Percentiles rank a stretch among this genome's conserved stretches.
These are phyloP conservation scores for Tripterygium wilfordii DNA, from an alignment of 177 flowering plant species.

Conservation along the genomic window DNA sequence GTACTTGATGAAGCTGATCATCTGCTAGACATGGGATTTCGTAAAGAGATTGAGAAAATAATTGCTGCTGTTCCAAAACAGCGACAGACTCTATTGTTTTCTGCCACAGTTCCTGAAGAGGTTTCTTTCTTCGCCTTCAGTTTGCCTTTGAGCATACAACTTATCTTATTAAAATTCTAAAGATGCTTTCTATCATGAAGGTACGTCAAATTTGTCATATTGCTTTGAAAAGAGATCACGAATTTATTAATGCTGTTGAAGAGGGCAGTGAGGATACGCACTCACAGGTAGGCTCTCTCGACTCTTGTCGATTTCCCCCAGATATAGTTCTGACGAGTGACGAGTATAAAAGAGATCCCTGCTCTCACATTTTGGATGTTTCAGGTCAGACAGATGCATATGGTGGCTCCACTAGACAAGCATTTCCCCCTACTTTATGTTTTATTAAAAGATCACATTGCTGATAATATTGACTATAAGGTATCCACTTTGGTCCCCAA, in stretches of 20 bases:
- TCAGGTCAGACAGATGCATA: constrained; percentile 85
- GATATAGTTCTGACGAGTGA: too few relatives aligned
- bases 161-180: constrained; percentile 8
- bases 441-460: constrained; percentile 79
- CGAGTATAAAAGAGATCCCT: too few relatives aligned
- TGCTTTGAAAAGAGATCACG: constrained; percentile 94
- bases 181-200: constrained; percentile 31
- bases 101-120: constrained; percentile 97
- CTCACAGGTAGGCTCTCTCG: constrained; percentile 50
- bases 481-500: constrained; percentile 22
- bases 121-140: constrained; percentile 27
- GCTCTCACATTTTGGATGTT: constrained; percentile 13
- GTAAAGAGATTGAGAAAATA: constrained; percentile 90
- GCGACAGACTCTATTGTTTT: constrained; percentile 91
- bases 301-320: too few relatives aligned
- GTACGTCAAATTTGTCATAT: constrained; percentile 91
- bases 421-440: constrained; percentile 71
- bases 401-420: constrained; percentile 76
- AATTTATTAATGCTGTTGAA: constrained; percentile 77
- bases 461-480: constrained; percentile 90
- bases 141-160: constrained; percentile 1
- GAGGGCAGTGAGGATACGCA: constrained; percentile 98
- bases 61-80: constrained; percentile 93
- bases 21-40: constrained; percentile 94
- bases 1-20: constrained; percentile 99